Percentiles rank a stretch among this genome's conserved stretches.
Evolutionary conservation across 148 eudicot genomes (phyloP).

Genomic region (Salicornia ramosissima): DNA sequence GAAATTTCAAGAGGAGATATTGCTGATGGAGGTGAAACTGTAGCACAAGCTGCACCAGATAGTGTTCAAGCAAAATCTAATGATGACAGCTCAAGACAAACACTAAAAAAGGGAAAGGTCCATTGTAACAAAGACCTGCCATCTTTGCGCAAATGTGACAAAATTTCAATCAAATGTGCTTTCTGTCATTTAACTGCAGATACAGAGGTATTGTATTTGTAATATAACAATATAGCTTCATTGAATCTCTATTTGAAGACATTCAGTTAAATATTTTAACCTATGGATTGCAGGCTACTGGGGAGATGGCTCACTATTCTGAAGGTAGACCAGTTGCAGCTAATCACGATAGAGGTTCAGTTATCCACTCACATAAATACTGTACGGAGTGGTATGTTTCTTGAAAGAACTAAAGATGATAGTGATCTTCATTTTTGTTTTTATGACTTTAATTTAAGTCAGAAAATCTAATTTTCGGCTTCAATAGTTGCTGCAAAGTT

Average conservation of each 20-base stretch:
- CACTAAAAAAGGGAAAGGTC: slow-evolving; percentile 13
- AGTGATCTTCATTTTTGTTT: not conserved
- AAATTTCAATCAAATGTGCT: slow-evolving; percentile 43
- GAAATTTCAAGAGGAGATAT: slow-evolving; percentile 22
- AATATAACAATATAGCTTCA: not conserved
- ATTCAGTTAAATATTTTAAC: not conserved
- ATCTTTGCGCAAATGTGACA: slow-evolving; percentile 47
- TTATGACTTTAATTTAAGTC: not conserved
- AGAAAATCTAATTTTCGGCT: not conserved
- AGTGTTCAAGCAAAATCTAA: slow-evolving; percentile 14
- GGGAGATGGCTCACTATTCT: slow-evolving; percentile 61
- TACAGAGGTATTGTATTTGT: slow-evolving; percentile 44
- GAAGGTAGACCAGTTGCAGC: slow-evolving; percentile 60
- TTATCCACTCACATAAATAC: slow-evolving; percentile 65
- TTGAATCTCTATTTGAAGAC: not conserved
- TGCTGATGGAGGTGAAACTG: slow-evolving; percentile 17
- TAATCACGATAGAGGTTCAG: slow-evolving; percentile 38
- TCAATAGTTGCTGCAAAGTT: not conserved
- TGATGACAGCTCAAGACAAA: not conserved
- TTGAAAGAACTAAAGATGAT: not conserved
- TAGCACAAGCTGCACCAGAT: slow-evolving; percentile 24
- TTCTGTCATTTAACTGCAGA: slow-evolving; percentile 73
- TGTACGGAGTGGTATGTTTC: slow-evolving; percentile 76
- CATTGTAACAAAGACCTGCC: slow-evolving; percentile 15
- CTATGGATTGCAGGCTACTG: slow-evolving; percentile 53